A percentile compares a stretch with the other conserved stretches of the same genome.
Evolutionary conservation across 768 basidiomycete genomes (phyloP).

Genomic region (Psilocybe tampanensis): DNA sequence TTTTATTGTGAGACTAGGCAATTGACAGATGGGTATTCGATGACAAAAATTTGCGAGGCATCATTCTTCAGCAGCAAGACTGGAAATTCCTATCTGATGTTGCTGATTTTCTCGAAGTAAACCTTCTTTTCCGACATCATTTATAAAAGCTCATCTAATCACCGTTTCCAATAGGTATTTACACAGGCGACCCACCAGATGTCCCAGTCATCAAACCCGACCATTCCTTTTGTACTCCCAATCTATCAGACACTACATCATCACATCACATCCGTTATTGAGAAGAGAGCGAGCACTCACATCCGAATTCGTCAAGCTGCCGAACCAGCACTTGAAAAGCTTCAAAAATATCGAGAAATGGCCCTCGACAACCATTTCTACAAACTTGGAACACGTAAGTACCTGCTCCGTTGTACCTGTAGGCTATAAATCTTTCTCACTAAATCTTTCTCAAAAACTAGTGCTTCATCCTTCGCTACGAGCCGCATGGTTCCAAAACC

Average conservation of each 20-base stretch:
- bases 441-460: background rate
- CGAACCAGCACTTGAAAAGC: background rate
- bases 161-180: background rate
- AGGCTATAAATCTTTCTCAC: too few relatives aligned
- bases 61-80: too few relatives aligned
- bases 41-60: too few relatives aligned
- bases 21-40: constrained; percentile 33
- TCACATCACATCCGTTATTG: too few relatives aligned
- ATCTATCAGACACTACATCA: background rate
- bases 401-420: too few relatives aligned
- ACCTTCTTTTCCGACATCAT: too few relatives aligned
- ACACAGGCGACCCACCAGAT: background rate
- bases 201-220: background rate
- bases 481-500: background rate
- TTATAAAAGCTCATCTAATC: too few relatives aligned
- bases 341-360: background rate
- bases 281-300: too few relatives aligned
- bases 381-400: too few relatives aligned
- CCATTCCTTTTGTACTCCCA: background rate
- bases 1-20: constrained; percentile 24
- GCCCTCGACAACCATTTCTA: background rate
- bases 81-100: too few relatives aligned
- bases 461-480: background rate
- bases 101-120: too few relatives aligned
- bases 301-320: background rate